phyloP scores from a whole-genome alignment of 768 basidiomycete genomes.

The Russula ochroleuca region DNA sequence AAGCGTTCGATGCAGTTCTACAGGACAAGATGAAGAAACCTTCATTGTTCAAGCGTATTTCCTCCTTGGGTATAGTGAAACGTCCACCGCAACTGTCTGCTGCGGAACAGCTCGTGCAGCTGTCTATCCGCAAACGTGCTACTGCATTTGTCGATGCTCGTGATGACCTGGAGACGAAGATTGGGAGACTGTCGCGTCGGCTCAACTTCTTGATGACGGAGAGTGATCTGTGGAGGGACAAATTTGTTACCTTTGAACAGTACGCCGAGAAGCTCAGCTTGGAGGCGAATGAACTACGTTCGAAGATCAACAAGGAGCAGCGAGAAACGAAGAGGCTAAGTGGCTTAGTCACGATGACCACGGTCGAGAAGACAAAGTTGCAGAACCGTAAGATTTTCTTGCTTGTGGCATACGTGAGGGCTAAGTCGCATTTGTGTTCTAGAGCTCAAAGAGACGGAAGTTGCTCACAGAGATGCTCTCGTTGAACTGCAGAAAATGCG shows the following conservation, averaged over 20 bases:
- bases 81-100: conserved; percentile 57
- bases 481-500: conserved; percentile 82
- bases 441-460: conserved; percentile 83
- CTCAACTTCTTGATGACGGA: conserved; percentile 92
- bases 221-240: conserved; percentile 86
- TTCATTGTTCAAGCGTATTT: conserved; percentile 79
- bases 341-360: conserved; percentile 70
- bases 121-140: conserved; percentile 89
- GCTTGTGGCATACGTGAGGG: not conserved
- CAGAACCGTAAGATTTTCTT: conserved; percentile 59
- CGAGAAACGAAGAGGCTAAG: conserved; percentile 82
- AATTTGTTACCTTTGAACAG: conserved; percentile 90
- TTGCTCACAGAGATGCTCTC: conserved; percentile 73
- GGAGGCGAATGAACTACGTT: conserved; percentile 79
- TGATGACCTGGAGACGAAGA: conserved; percentile 92
- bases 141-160: conserved; percentile 91
- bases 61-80: conserved; percentile 65
- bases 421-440: conserved; percentile 3
- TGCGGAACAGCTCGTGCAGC: conserved; percentile 83
- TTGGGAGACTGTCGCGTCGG: conserved; percentile 77
- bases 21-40: conserved; percentile 92
- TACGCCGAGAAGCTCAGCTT: conserved; percentile 87
- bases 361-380: conserved; percentile 72
- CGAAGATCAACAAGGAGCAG: conserved; percentile 89
- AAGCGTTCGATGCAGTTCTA: conserved; percentile 83